Base-by-base conservation (phyloP, 345 rosid species). In the Streptanthus diversifolius region DNA sequence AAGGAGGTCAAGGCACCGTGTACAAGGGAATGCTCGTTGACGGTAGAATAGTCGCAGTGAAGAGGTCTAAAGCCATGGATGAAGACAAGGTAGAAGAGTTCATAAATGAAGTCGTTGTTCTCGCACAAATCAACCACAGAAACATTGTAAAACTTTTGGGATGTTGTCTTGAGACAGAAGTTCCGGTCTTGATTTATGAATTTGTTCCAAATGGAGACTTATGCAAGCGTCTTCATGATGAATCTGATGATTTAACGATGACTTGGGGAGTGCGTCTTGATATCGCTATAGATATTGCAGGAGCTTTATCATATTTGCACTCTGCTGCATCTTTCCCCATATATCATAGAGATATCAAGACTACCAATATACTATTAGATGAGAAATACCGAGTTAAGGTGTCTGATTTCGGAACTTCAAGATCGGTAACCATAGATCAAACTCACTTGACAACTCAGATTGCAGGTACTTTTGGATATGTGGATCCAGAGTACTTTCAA, bases 401-500 rank as follows among this genome's bases (percentile, higher is more conserved):
- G 45, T 54, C 79, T 2, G 79, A 73, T 63, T 79, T 74, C 3
- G 79, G 82, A 49, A 76, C 79, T 56, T 79, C 82, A 5, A 64
- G 79, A 54, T 63, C 78, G 0, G 15, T 79, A 15, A 71, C 79
- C 2, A 12, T 58, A 4, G 76, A 79, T 52, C 76, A 75, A 43
- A 66, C 68, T 22, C 77, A 75, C 44, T 39, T 75, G 75, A 75
- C 77, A 0, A 70, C 80, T 21, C 57, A 49, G 4, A 80, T 82
- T 3, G 83, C 83, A 18, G 85, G 87, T 33, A 84, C 85, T 15
- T 6, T 71, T 27, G 84, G 86, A 0, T 83, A 83, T 27, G 43
- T 83, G 37, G 86, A 83, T 71, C 86, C 84, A 12, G 87, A 84
- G 29, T 84, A 84, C 75, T 66, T 74, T 37, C 74, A 72, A 11